Conservation (phyloP, 164 flowering plant species). For the grape (Vitis vinifera) region ASM3070453v1 NC_081810.1:9231001-9231500, state of each 20-base stretch:
- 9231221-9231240: not conserved
- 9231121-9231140: not conserved
- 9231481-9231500: conserved; percentile 90
- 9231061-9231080: too few species aligned
- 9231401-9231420: not conserved
- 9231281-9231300: too few species aligned
- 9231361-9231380: not conserved
- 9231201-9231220: not conserved
- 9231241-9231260: too few species aligned
- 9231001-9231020: too few species aligned
- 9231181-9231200: not conserved
- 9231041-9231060: too few species aligned
- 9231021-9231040: too few species aligned
- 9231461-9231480: conserved; percentile 84
- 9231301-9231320: not conserved
- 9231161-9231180: not conserved
- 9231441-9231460: conserved; percentile 84
- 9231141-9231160: not conserved
- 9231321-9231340: not conserved
- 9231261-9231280: too few species aligned
- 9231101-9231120: not conserved
- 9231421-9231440: conserved; percentile 95
- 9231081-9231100: too few species aligned
- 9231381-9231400: not conserved
- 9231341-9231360: not conserved